Evolutionary conservation across 352 stramenopile species (phyloP), one percentile per base, ranked within the genome.

Genomic region (Globisporangium megalacanthum): DNA sequence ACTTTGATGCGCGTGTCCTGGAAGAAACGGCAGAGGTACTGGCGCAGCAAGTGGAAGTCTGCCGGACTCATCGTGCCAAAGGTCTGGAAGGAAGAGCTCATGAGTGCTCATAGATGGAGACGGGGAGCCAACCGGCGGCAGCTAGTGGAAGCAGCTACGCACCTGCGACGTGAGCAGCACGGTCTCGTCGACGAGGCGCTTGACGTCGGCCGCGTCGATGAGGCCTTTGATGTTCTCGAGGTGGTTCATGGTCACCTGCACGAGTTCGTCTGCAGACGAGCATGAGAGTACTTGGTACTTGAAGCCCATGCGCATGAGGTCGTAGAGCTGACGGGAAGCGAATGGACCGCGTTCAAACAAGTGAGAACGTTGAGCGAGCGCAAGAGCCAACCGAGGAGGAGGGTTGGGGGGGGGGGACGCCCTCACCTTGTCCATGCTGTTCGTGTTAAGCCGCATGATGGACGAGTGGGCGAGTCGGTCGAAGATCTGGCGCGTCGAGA

Each of bases 231-330:
- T 89, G 57, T 78, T 86, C 14, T 69, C 56, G 31, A 96, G 61
- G 51, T 96, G 89, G 62, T 94, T 95, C 70, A 95, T 83, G 3
- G 86, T 96, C 25, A 97, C 82, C 39, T 95, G 77, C 6, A 96
- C 62, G n/a, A 96, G 68, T 49, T 97, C 83, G 41, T 93, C 79
- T 3, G 88, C 82, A 17, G 79, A 93, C 11, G 78, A 75, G 56
- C 83, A 95, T 8, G 71, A 78, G 22, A 97, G 52, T 5, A 96
- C 56, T 60, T 98, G 91, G 65, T 93, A 95, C 71, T 98, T 98
- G 72, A 97, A 96, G n/a, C 88, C 92, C 92, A 98, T 97, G 54
- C 86, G 89, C 86, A 98, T 97, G 56, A 98, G 72, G 51, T 97
- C 92, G 68, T 97, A 97, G 29, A 98, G 83, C 81, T 81, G 35